Evolutionary conservation across 192 early-diverging fungal species (phyloP).

Genomic region (Coemansia sp.): DNA sequence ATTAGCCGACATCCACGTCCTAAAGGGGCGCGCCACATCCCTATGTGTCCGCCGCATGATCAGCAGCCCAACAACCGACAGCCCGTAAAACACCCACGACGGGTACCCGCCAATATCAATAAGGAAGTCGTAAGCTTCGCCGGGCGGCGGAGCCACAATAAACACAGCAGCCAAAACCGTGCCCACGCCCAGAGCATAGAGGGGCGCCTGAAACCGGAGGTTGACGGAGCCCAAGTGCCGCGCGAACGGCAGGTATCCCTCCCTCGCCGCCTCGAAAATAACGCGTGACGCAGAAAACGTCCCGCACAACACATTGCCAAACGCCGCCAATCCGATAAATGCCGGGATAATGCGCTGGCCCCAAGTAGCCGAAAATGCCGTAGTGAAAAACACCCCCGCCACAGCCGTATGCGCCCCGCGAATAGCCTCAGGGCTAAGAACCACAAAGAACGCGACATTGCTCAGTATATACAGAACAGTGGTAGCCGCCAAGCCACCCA

Average conservation of each 20-base stretch:
- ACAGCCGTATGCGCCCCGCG: conserved; percentile 33
- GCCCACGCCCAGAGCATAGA: conserved; percentile 23
- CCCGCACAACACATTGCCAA: conserved; percentile 52
- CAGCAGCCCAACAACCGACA: conserved; percentile 57
- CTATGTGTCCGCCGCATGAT: conserved; percentile 44
- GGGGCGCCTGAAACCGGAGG: conserved; percentile 33
- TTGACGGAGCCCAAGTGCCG: conserved; percentile 40
- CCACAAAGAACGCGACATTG: conserved; percentile 58
- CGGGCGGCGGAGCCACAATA: conserved; percentile 50
- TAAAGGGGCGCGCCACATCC: conserved; percentile 50
- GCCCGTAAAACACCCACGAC: conserved; percentile 56
- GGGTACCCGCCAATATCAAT: conserved; percentile 58
- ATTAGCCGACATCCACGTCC: conserved; percentile 35
- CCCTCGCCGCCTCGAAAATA: conserved; percentile 55
- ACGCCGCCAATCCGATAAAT: conserved; percentile 48
- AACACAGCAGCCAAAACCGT: conserved; percentile 28
- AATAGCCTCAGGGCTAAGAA: conserved; percentile 44
- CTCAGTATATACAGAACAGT: conserved; percentile 58
- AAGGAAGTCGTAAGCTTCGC: conserved; percentile 57
- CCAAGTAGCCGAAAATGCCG: conserved; percentile 42
- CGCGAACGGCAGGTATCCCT: conserved; percentile 55
- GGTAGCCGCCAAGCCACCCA: conserved; percentile 54
- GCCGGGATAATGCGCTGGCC: conserved; percentile 55
- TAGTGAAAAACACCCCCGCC: conserved; percentile 54
- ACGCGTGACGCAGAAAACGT: conserved; percentile 51